A percentile compares a stretch with the other conserved stretches of the same genome.
phyloP scores from a whole-genome alignment of 495 filamentous ascomycete genomes.

The Aspergillus ellipticus region DNA sequence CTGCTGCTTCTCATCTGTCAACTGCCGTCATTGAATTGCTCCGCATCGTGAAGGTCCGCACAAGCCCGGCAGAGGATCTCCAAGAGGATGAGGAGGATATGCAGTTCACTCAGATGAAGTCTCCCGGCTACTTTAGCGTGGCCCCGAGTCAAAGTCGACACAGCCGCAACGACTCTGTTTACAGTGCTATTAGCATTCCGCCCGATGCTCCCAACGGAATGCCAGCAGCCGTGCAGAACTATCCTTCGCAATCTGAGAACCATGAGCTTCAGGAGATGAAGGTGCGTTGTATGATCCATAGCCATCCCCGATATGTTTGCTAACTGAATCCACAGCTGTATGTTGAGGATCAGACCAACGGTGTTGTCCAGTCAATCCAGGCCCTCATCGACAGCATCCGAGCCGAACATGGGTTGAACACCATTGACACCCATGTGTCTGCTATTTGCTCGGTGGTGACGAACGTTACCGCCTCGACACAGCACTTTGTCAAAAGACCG shows the following conservation, averaged over 20 bases:
- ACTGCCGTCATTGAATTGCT: slow-evolving; percentile 82
- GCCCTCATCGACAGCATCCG: slow-evolving; percentile 77
- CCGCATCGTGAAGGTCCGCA: slow-evolving; percentile 75
- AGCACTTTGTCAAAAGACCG: slow-evolving; percentile 50
- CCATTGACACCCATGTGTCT: slow-evolving; percentile 65
- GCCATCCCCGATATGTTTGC: background rate
- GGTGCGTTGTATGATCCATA: slow-evolving; percentile 31
- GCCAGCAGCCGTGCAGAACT: slow-evolving; percentile 25
- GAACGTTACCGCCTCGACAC: slow-evolving; percentile 64
- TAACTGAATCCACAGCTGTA: slow-evolving; percentile 53
- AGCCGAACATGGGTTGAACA: slow-evolving; percentile 58
- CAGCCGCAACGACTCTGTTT: slow-evolving; percentile 50
- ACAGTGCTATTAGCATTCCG: slow-evolving; percentile 52
- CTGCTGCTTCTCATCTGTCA: slow-evolving; percentile 88
- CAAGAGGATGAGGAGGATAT: slow-evolving; percentile 69
- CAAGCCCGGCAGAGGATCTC: slow-evolving; percentile 67
- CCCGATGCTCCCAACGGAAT: slow-evolving; percentile 31
- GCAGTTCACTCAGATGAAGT: slow-evolving; percentile 40
- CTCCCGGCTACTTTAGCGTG: slow-evolving; percentile 47
- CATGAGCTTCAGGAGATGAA: slow-evolving; percentile 71
- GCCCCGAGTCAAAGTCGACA: slow-evolving; percentile 41
- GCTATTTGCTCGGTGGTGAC: slow-evolving; percentile 67
- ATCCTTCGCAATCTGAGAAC: slow-evolving; percentile 40
- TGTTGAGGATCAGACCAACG: slow-evolving; percentile 79
- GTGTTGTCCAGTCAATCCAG: slow-evolving; percentile 78